phyloP scores from a whole-genome alignment of 1,284 basidiomycete genomes.

The Singerocomus rubriflavus region DNA sequence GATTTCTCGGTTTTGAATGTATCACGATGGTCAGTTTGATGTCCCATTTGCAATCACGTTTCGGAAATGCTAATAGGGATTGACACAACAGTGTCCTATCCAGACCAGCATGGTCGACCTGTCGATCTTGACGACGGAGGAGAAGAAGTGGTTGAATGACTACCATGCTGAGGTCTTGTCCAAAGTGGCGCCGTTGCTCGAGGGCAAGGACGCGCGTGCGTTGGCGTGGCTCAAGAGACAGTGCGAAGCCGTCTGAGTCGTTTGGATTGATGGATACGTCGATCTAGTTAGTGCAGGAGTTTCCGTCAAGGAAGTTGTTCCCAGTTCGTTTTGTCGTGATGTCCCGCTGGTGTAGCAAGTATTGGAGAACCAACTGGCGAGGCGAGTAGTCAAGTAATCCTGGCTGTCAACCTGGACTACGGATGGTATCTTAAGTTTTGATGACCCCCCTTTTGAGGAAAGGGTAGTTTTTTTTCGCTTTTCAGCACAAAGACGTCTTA shows the following conservation, averaged over 20 bases:
- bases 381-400: too few relatives aligned
- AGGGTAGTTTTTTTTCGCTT: neutral
- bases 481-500: neutral
- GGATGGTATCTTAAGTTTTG: too few relatives aligned
- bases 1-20: constrained; percentile 80
- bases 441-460: neutral
- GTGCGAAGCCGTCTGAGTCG: constrained; percentile 32
- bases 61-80: constrained; percentile 4
- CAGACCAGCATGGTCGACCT: constrained; percentile 81
- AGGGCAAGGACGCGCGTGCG: constrained; percentile 65
- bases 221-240: constrained; percentile 78
- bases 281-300: neutral
- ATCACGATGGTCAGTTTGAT: constrained; percentile 68
- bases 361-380: too few relatives aligned
- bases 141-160: constrained; percentile 80
- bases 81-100: constrained; percentile 67
- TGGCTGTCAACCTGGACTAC: too few relatives aligned
- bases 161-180: constrained; percentile 80
- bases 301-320: neutral
- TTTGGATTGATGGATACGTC: neutral
- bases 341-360: too few relatives aligned
- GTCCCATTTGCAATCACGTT: constrained; percentile 6
- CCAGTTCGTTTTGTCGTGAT: too few relatives aligned
- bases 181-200: constrained; percentile 76
- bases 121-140: constrained; percentile 59